These are phyloP conservation scores for Prototheca wickerhamii DNA, from an alignment of 163 green algal species.

Conservation along the genomic window DNA sequence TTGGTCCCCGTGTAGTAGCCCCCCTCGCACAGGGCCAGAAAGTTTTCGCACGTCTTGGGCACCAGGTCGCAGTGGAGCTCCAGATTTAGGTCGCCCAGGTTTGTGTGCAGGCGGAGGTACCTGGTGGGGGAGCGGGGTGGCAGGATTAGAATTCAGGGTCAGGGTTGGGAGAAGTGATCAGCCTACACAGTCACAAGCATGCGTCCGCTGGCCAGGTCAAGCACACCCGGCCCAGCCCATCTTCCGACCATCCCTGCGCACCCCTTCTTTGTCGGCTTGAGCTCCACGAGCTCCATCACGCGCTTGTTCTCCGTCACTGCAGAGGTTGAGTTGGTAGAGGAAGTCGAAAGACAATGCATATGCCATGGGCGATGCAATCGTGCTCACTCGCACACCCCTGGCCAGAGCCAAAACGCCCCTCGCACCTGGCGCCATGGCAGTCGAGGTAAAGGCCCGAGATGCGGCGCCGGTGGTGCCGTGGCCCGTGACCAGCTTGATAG, in stretches of 20 bases:
- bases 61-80: constrained; percentile 91
- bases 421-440: constrained; percentile 32
- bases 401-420: too few species aligned
- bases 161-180: too few species aligned
- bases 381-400: too few species aligned
- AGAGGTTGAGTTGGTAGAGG: neutral
- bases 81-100: constrained; percentile 82
- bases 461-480: constrained; percentile 48
- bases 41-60: constrained; percentile 92
- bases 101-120: constrained; percentile 74
- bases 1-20: constrained; percentile 82
- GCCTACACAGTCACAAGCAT: too few species aligned
- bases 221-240: too few species aligned
- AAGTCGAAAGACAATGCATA: too few species aligned
- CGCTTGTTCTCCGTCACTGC: constrained; percentile 43
- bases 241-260: constrained; percentile 16
- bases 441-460: constrained; percentile 77
- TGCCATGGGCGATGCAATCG: too few species aligned
- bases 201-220: too few species aligned
- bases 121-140: constrained; percentile 9
- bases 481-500: constrained; percentile 28
- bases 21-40: constrained; percentile 75
- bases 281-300: constrained; percentile 49
- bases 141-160: too few species aligned
- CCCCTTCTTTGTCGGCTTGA: constrained; percentile 68